Conservation (phyloP, 805 yeast species). For the Geotrichum ghanense region DNA sequence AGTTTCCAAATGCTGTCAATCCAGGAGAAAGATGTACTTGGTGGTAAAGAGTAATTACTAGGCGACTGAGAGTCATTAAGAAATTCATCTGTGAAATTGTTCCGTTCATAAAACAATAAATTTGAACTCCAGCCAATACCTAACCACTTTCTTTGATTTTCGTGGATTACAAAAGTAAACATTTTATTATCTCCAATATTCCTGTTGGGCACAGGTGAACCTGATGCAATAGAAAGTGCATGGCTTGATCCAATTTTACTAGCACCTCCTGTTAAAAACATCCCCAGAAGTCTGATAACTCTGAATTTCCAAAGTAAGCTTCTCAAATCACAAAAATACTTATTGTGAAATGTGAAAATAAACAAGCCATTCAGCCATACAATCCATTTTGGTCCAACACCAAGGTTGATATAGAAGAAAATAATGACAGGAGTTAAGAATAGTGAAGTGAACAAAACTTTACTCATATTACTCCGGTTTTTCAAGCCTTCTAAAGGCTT, state of each 20-base stretch:
- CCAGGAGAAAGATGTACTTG: constrained; percentile 78
- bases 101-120: constrained; percentile 80
- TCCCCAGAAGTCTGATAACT: constrained; percentile 55
- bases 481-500: constrained; percentile 78
- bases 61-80: constrained; percentile 73
- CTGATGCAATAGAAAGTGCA: constrained; percentile 41
- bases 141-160: constrained; percentile 93
- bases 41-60: constrained; percentile 72
- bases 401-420: constrained; percentile 38
- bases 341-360: constrained; percentile 72
- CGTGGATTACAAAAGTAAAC: constrained; percentile 86
- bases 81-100: constrained; percentile 96
- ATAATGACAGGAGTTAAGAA: constrained; percentile 76
- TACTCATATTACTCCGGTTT: constrained; percentile 74
- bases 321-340: constrained; percentile 74
- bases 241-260: constrained; percentile 18
- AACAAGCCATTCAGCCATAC: constrained; percentile 47
- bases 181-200: constrained; percentile 39
- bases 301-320: constrained; percentile 76
- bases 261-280: constrained; percentile 71
- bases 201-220: too few species aligned
- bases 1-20: constrained; percentile 86
- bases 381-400: constrained; percentile 60
- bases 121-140: constrained; percentile 98
- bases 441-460: constrained; percentile 68